Percentiles rank a stretch among this genome's conserved stretches.
Evolutionary conservation across 2,329 filamentous ascomycete genomes (phyloP).

Genomic region (Amesomyces nigricolor): DNA sequence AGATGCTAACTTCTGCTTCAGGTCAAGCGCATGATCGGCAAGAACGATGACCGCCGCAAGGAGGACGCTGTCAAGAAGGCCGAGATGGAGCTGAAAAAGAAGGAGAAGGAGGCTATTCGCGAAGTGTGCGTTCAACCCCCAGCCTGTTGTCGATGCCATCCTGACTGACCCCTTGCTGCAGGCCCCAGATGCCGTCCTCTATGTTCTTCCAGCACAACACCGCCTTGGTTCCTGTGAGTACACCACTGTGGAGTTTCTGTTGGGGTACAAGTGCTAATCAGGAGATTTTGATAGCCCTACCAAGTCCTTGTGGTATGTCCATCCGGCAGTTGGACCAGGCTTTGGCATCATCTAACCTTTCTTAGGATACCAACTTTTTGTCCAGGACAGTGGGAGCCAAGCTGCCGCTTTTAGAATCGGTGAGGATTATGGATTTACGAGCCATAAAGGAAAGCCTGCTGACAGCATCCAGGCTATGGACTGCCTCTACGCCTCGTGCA

Average conservation of each 20-base stretch:
- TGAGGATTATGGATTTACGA: slow-evolving; percentile 52
- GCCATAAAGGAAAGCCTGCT: background rate
- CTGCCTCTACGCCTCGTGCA: slow-evolving; percentile 84
- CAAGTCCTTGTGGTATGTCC: slow-evolving; percentile 58
- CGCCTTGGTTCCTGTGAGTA: slow-evolving; percentile 60
- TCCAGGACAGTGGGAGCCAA: slow-evolving; percentile 88
- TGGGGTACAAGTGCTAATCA: slow-evolving; percentile 3
- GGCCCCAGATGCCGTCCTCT: slow-evolving; percentile 71
- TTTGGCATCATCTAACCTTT: background rate
- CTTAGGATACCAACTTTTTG: slow-evolving; percentile 72
- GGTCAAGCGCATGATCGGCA: slow-evolving; percentile 78
- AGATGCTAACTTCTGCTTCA: slow-evolving; percentile 28
- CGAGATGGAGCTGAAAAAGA: slow-evolving; percentile 31
- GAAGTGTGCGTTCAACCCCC: slow-evolving; percentile 52
- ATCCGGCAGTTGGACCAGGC: background rate
- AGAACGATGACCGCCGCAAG: slow-evolving; percentile 74
- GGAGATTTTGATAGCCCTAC: slow-evolving; percentile 50
- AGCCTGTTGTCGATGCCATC: background rate
- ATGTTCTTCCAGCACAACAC: slow-evolving; percentile 90
- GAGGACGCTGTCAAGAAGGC: slow-evolving; percentile 46
- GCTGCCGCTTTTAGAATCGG: slow-evolving; percentile 75
- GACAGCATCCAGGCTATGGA: slow-evolving; percentile 62
- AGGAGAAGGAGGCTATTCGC: slow-evolving; percentile 55
- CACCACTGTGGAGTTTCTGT: no score
- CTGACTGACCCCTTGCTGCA: slow-evolving; percentile 26